A percentile compares a stretch with the other conserved stretches of the same genome.
Conservation (phyloP, 352 stramenopile species). For the Elongisporangium anandrum region DNA sequence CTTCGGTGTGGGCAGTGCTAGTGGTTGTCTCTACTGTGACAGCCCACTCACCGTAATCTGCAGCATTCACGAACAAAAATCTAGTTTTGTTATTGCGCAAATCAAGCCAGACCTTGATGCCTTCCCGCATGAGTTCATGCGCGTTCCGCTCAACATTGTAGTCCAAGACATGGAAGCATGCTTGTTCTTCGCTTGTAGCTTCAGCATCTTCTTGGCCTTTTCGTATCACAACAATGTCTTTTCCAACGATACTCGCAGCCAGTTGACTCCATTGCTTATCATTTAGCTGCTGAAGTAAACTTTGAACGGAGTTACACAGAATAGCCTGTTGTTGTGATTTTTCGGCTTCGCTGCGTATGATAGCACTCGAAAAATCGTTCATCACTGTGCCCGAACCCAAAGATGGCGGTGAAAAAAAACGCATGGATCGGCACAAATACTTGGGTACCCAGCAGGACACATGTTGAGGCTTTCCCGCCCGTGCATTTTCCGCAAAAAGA, state of each 20-base stretch:
- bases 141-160: not conserved
- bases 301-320: not conserved
- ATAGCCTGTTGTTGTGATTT: not conserved
- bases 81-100: not conserved
- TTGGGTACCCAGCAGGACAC: slow-evolving; percentile 75
- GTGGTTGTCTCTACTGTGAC: not conserved
- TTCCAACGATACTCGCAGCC: slow-evolving; percentile 21
- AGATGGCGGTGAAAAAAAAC: slow-evolving; percentile 3
- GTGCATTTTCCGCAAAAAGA: slow-evolving; percentile 34
- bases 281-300: not conserved
- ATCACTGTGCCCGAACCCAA: not conserved
- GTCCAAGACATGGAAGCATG: not conserved
- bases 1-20: not conserved
- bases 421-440: slow-evolving; percentile 64
- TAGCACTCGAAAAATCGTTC: not conserved
- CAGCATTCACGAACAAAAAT: not conserved
- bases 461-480: slow-evolving; percentile 30
- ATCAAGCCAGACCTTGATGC: not conserved
- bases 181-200: not conserved
- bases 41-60: not conserved
- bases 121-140: not conserved
- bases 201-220: not conserved
- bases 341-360: not conserved
- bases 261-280: slow-evolving; percentile 15
- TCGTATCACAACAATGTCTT: slow-evolving; percentile 14